Conservation (phyloP, 352 stramenopile genomes). For the Globisporangium barbulae region DNA sequence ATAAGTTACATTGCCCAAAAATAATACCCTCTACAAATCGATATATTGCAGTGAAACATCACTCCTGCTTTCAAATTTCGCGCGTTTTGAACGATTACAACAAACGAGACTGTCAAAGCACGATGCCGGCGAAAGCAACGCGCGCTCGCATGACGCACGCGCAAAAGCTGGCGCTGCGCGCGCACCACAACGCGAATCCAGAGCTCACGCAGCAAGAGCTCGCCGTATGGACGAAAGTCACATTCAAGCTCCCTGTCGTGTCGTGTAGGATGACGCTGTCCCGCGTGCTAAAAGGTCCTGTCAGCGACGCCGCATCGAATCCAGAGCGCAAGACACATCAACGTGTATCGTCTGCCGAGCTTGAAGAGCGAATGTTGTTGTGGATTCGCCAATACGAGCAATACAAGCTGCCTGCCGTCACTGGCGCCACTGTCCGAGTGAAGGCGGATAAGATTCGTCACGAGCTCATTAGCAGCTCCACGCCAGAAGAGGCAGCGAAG, state of each 20-base stretch:
- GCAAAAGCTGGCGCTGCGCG: neutral
- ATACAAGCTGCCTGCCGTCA: no score
- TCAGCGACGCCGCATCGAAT: no score
- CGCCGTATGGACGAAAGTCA: neutral
- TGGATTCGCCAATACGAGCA: no score
- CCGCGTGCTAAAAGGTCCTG: no score
- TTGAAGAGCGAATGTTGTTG: no score
- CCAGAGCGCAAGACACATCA: no score
- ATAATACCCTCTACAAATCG: neutral
- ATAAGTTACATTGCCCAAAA: slow-evolving; percentile 2
- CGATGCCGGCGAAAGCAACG: slow-evolving; percentile 1
- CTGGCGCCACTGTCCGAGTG: no score
- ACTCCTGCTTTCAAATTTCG: neutral
- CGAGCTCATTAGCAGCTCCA: no score
- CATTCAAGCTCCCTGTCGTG: neutral
- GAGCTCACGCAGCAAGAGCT: neutral
- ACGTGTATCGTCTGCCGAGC: no score
- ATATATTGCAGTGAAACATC: neutral
- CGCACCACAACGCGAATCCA: neutral
- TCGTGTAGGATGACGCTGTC: no score
- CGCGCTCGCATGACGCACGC: slow-evolving; percentile 5
- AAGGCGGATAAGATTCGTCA: no score
- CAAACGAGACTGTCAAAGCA: neutral
- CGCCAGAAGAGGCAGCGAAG: no score
- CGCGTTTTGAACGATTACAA: neutral